Conservation (phyloP, 805 yeast species). For the Blastobotrys parvus region DNA sequence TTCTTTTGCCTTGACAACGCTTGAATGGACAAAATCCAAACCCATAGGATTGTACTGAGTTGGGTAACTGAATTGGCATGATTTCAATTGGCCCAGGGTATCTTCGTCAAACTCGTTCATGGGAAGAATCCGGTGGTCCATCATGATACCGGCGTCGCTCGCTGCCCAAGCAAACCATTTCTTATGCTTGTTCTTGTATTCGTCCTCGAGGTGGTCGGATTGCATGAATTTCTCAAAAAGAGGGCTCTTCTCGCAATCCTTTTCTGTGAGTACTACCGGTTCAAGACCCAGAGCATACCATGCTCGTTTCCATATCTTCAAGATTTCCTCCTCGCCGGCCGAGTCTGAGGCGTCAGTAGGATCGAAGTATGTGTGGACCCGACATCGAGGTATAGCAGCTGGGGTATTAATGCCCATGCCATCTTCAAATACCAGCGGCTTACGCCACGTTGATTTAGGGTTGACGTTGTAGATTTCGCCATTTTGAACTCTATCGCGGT, state of each 20-base stretch:
- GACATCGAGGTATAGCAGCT: slow-evolving; percentile 1
- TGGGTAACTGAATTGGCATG: slow-evolving; percentile 15
- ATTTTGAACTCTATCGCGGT: no score
- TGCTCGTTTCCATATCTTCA: slow-evolving; percentile 22
- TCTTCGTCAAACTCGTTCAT: slow-evolving; percentile 9
- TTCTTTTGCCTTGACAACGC: slow-evolving; percentile 6
- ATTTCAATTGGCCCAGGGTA: slow-evolving; percentile 9
- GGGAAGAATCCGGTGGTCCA: slow-evolving; percentile 22
- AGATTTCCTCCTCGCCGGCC: slow-evolving; percentile 10
- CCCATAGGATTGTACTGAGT: slow-evolving; percentile 17
- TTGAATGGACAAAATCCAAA: slow-evolving; percentile 11
- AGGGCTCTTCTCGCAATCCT: slow-evolving; percentile 14
- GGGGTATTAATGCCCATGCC: not conserved
- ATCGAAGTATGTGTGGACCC: slow-evolving; percentile 12
- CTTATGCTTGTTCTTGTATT: slow-evolving; percentile 4
- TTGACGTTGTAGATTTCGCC: no score
- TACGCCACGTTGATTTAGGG: no score
- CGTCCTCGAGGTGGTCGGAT: slow-evolving; percentile 5
- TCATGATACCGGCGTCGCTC: slow-evolving; percentile 20
- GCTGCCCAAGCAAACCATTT: slow-evolving; percentile 22
- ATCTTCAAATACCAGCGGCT: slow-evolving; percentile 5
- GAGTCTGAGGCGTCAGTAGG: not conserved
- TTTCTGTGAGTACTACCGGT: slow-evolving; percentile 19
- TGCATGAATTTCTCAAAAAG: slow-evolving; percentile 10
- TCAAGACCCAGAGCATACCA: slow-evolving; percentile 23